Evolutionary conservation across 148 eudicot genomes (phyloP), one percentile per base, ranked within the genome.

Genomic region (Rhododendron vialii): DNA sequence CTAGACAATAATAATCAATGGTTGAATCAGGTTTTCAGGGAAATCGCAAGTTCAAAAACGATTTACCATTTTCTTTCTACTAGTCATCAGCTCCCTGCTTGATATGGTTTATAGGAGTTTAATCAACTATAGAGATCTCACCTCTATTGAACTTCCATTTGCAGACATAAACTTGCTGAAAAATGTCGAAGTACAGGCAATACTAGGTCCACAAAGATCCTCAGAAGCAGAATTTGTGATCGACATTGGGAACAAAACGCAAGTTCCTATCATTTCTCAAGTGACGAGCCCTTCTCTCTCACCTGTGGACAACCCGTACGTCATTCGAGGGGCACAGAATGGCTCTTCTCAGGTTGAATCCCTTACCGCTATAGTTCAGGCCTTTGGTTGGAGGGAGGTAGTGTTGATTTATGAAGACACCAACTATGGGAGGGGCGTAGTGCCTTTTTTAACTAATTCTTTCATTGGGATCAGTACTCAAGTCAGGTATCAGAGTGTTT

Each of bases 301-400:
- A 38, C 87, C 93, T 4, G 41, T 5, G 13, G 88, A 88, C 77
- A 90, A 80, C 83, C 92, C 96, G 1, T 95, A 90, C 84, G 94
- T 95, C 84, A 51, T 94, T 65, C 89, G 93, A 88, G 90, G 90
- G 24, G 88, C 92, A n/a, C n/a, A n/a, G n/a, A n/a, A n/a, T n/a
- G n/a, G n/a, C n/a, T n/a, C n/a, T n/a, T n/a, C n/a, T n/a, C 98
- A 92, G 82, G 91, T 89, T 18, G 80, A 88, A 77, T 92, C 94
- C 81, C 82, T 95, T 18, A 86, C 90, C 7, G 92, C 89, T 13
- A 83, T 94, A 55, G 80, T 94, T 14, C 90, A 93, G 75, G 89
- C 92, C 53, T 94, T 89, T 30, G 84, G 89, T 75, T 95, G 98
- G 98, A 90, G 89, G 73, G 89, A 92, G 61, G 92, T 91, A n/a